A percentile compares a stretch with the other conserved stretches of the same genome.
phyloP scores from a whole-genome alignment of 2,329 filamentous ascomycete species.

The Colletotrichum neosansevieriae region DNA sequence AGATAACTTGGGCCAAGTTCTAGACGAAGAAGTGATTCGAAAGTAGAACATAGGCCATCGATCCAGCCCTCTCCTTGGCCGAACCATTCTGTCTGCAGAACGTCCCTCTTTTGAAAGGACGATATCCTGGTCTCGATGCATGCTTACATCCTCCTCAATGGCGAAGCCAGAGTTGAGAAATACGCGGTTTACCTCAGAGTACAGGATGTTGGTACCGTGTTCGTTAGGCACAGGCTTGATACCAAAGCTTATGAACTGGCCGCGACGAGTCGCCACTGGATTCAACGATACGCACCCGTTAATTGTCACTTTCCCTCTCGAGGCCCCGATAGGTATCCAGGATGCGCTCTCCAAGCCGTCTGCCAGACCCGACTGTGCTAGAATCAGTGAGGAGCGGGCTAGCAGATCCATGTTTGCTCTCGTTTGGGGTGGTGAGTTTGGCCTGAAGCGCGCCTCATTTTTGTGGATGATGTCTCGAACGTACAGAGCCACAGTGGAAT shows the following conservation, averaged over 20 bases:
- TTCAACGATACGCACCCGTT: slow-evolving; percentile 77
- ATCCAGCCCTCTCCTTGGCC: slow-evolving; percentile 75
- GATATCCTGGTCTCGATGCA: slow-evolving; percentile 51
- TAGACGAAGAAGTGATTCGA: slow-evolving; percentile 61
- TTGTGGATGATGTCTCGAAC: slow-evolving; percentile 63
- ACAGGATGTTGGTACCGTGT: slow-evolving; percentile 73
- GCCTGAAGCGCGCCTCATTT: slow-evolving; percentile 54
- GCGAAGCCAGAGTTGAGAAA: slow-evolving; percentile 86
- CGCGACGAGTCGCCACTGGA: slow-evolving; percentile 77
- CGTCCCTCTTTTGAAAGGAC: slow-evolving; percentile 53
- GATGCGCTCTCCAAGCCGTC: slow-evolving; percentile 61
- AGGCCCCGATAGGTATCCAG: slow-evolving; percentile 81
- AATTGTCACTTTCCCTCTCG: slow-evolving; percentile 70
- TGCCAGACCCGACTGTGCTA: slow-evolving; percentile 75
- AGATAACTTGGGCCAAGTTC: background rate
- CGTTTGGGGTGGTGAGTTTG: background rate
- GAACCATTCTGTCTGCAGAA: slow-evolving; percentile 61
- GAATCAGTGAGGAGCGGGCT: slow-evolving; percentile 54
- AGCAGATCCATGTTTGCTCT: background rate
- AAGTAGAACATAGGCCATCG: slow-evolving; percentile 91
- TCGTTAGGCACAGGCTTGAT: slow-evolving; percentile 72
- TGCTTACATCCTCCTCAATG: slow-evolving; percentile 59
- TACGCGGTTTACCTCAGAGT: slow-evolving; percentile 80
- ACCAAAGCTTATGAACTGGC: slow-evolving; percentile 87
- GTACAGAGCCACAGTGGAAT: slow-evolving; percentile 65